Evolutionary conservation across 495 filamentous ascomycete species (phyloP), one percentile per base, ranked within the genome.

Genomic region (Aspergillus campestris): DNA sequence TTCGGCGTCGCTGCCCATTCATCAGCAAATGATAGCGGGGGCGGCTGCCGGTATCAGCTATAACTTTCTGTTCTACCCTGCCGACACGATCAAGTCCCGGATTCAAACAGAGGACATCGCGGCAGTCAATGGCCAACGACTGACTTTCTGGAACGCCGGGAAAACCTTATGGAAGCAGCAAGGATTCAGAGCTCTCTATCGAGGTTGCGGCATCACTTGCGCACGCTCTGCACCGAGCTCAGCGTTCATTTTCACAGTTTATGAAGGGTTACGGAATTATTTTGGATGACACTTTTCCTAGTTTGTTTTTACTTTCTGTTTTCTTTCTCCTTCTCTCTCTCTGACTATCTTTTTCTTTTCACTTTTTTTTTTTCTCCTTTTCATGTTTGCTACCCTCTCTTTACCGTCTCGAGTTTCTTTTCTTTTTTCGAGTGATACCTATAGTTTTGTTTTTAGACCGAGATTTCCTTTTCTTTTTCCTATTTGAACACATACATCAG

Each of bases 211-310:
- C 11, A 94, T 97, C 45, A 99, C 92, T 7, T 87, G 91, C 34
- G 70, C 78, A 28, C 77, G 92, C 42, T 83, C 87, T 14, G 89
- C 88, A 24, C 92, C 92, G 0, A 94, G 89, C 58, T 94, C 87
- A n/a, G 94, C 91, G 31, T 86, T 97, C 55, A 99, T 99, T 45
- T 99, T 98, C 58, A 83, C 89, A 33, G 76, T 96, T 30, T 96
- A 87, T 61, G 90, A 96, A 68, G 81, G 79, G 34, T 67, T 97
- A 65, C 85, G 83, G 62, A 74, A 68, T 42, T 72, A 78, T 58
- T 76, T 89, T 62, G 60, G 60, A 49, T 74, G 55, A 43, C 28
- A 31, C 28, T 34, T 38, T 34, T 12, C 12, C 8, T 36, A 7
- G 5, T 14, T 11, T 37, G 10, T 5, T 37, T 32, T 18, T 39